Evolutionary conservation across 2,329 filamentous ascomycete genomes (phyloP), one percentile per base, ranked within the genome.

Genomic region (Sarocladium brachiariae): DNA sequence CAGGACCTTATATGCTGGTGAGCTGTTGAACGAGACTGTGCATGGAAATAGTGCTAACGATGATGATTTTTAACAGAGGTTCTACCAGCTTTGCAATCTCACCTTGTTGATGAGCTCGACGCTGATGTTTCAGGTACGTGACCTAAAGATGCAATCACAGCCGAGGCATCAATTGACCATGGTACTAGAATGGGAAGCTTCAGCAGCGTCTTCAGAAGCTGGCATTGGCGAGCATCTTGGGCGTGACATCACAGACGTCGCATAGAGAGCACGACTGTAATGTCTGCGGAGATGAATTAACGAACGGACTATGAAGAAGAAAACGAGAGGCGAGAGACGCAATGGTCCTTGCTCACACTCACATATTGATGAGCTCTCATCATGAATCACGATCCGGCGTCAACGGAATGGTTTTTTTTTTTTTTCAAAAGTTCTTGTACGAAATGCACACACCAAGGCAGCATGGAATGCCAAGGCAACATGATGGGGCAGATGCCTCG

Each of bases 51-150:
- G 34, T 13, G 38, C 51, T 69, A 65, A 67, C 24, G n/a, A 68
- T 79, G 3, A 53, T 7, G 7, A 7, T 30, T 7, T 7, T 75
- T 11, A 9, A 19, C n/a, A 47, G 43, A 47, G 27, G 27, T 47
- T 7, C 16, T 47, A 10, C 43, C 43, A 14, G 43, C 43, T 18
- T 33, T 87, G 58, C 70, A 70, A 33, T 69, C 67, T 45, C 64
- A 85, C n/a, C 69, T 77, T 38, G 71, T 80, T 14, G 78, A 81
- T 46, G 75, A 80, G 53, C 60, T 78, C 51, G 78, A 81, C 54
- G 78, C 81, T 49, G 78, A 81, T 50, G 77, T 67, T 57, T 80
- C 78, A 56, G 78, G 78, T 80, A 77, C 68, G 77, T 75, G 21
- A 9, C 25, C 10, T 34, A 39, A 21, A n/a, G 16, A 6, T n/a